Conservation (phyloP, 768 basidiomycete species). For the Coprinopsis cinerea region DNA sequence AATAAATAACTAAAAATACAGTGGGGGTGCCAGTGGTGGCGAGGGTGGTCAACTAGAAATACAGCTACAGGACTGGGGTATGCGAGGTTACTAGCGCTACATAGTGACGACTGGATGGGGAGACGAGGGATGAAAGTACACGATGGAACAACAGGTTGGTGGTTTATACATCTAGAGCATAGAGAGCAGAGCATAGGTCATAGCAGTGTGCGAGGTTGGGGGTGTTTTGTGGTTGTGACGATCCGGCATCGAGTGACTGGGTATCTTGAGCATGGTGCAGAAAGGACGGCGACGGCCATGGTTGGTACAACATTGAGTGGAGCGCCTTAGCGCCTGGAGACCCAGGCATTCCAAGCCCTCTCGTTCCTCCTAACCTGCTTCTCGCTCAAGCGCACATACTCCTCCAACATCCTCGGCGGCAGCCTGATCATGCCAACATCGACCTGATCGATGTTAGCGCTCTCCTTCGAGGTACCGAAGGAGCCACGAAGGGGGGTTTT, state of each 20-base stretch:
- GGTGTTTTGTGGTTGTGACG: background rate
- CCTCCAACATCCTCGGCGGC: slow-evolving; percentile 49
- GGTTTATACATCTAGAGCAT: background rate
- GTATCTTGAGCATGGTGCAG: background rate
- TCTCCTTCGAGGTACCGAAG: background rate
- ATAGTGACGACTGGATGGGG: background rate
- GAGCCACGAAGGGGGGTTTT: background rate
- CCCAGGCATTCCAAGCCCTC: slow-evolving; percentile 50
- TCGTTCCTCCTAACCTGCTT: slow-evolving; percentile 53
- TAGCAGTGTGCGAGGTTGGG: background rate
- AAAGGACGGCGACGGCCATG: background rate
- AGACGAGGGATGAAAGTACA: too few relatives aligned
- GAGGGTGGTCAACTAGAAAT: slow-evolving; percentile 7
- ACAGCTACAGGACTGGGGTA: slow-evolving; percentile 10
- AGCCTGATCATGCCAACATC: slow-evolving; percentile 57
- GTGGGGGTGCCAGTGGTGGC: too few relatives aligned
- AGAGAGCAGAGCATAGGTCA: background rate
- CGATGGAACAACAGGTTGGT: background rate
- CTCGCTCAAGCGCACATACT: slow-evolving; percentile 49
- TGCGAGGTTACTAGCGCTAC: slow-evolving; percentile 10
- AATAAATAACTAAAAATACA: slow-evolving; percentile 10
- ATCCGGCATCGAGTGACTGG: background rate
- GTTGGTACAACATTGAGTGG: background rate
- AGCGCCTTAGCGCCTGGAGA: slow-evolving; percentile 19
- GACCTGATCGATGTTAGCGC: background rate